phyloP scores from a whole-genome alignment of 768 basidiomycete species.

The Holtermannia corniformis region DNA sequence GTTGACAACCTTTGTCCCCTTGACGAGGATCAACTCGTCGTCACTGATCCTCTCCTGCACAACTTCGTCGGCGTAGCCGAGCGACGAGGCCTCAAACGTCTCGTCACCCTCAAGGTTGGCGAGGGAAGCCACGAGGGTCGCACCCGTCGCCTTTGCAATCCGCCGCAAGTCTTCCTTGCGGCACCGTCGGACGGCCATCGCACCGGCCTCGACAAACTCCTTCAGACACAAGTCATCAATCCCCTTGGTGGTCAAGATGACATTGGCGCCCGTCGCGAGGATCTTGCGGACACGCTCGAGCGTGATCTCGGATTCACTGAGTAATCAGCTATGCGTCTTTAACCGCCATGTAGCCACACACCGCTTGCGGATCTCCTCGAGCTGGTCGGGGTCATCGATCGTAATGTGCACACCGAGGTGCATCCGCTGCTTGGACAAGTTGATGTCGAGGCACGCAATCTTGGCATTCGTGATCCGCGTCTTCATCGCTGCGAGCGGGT shows the following conservation, averaged over 20 bases:
- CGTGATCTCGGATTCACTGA: slow-evolving; percentile 88
- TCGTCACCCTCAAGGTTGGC: slow-evolving; percentile 97
- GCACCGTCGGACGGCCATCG: slow-evolving; percentile 96
- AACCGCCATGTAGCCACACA: no score
- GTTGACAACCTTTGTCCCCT: slow-evolving; percentile 93
- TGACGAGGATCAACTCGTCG: slow-evolving; percentile 92
- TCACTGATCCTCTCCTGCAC: slow-evolving; percentile 96
- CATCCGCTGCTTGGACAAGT: slow-evolving; percentile 92
- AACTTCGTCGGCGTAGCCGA: slow-evolving; percentile 93
- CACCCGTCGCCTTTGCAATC: slow-evolving; percentile 95
- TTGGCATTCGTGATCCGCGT: slow-evolving; percentile 85
- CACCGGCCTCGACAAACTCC: slow-evolving; percentile 97
- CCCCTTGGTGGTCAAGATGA: slow-evolving; percentile 93
- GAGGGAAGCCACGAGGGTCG: slow-evolving; percentile 79
- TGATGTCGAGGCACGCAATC: slow-evolving; percentile 97
- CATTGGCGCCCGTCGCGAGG: slow-evolving; percentile 88
- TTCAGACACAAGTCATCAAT: slow-evolving; percentile 97
- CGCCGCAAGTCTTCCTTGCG: slow-evolving; percentile 94
- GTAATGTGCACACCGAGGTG: slow-evolving; percentile 95
- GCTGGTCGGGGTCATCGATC: slow-evolving; percentile 88
- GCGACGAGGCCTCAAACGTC: slow-evolving; percentile 81
- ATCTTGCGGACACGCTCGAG: slow-evolving; percentile 94
- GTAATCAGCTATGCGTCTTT: not conserved
- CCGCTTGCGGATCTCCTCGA: slow-evolving; percentile 93
- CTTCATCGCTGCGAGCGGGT: slow-evolving; percentile 71